Conservation (phyloP, 169 alveolate genomes). For the Plasmodium gaboni region DNA sequence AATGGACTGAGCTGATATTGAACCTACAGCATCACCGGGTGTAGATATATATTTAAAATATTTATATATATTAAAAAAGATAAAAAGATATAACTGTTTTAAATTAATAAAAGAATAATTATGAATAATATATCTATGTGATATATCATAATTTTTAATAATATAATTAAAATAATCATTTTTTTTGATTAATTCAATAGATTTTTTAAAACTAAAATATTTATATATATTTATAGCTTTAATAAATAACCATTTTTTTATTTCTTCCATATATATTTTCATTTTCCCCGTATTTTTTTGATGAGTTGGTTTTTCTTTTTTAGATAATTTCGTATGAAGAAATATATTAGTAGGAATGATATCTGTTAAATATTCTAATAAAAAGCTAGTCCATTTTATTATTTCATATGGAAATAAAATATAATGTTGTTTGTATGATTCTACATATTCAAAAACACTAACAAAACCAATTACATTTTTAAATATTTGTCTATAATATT, state of each 20-base stretch:
- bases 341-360: constrained; percentile 79
- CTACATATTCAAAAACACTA: constrained; percentile 77
- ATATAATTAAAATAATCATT: constrained; percentile 34
- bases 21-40: constrained; percentile 99
- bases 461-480: constrained; percentile 79
- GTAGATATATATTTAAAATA: constrained; percentile 92
- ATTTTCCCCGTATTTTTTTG: constrained; percentile 50
- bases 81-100: constrained; percentile 89
- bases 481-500: constrained; percentile 64
- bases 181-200: constrained; percentile 15
- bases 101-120: constrained; percentile 80
- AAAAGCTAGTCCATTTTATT: constrained; percentile 84
- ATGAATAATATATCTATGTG: constrained; percentile 26
- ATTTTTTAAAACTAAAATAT: constrained; percentile 31
- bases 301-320: constrained; percentile 58
- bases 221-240: constrained; percentile 67
- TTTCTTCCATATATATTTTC: constrained; percentile 62
- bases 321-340: constrained; percentile 32
- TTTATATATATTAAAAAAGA: constrained; percentile 91
- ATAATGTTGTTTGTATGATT: constrained; percentile 77
- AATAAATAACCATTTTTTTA: constrained; percentile 55
- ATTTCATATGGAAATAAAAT: constrained; percentile 90
- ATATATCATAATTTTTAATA: constrained; percentile 19
- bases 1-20: constrained; percentile 98
- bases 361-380: constrained; percentile 77